Conservation (phyloP, 495 filamentous ascomycete species). For the Haplographium delicatum region DNA sequence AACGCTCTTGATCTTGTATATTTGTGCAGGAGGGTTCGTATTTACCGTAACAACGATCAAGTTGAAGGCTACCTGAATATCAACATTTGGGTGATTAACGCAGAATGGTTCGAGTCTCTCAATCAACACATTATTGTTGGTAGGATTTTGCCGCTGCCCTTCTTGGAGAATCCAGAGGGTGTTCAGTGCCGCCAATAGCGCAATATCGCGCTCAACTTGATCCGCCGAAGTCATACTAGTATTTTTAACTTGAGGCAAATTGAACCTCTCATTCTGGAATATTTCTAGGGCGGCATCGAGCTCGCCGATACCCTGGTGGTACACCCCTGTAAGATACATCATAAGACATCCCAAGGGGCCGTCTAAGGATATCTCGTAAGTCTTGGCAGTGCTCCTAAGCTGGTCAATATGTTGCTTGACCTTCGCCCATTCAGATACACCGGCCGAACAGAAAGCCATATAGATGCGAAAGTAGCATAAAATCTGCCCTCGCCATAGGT, state of each 20-base stretch:
- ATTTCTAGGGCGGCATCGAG: conserved; percentile 57
- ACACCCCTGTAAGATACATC: conserved; percentile 68
- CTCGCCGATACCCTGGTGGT: conserved; percentile 73
- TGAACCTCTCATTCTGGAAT: conserved; percentile 57
- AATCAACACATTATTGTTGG: conserved; percentile 50
- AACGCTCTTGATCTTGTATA: conserved; percentile 71
- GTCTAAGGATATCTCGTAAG: conserved; percentile 24
- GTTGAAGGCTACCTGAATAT: conserved; percentile 72
- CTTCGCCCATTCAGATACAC: conserved; percentile 38
- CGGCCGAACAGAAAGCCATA: conserved; percentile 41
- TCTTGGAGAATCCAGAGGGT: conserved; percentile 75
- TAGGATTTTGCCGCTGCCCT: conserved; percentile 44
- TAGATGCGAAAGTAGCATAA: conserved; percentile 42
- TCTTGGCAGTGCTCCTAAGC: conserved; percentile 29
- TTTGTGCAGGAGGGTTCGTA: conserved; percentile 45
- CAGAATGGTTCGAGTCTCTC: conserved; percentile 63
- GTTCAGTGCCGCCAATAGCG: conserved; percentile 76
- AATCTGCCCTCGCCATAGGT: conserved; percentile 38
- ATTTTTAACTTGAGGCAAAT: conserved; percentile 38
- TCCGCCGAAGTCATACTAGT: conserved; percentile 32
- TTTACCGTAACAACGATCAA: conserved; percentile 66
- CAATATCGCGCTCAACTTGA: conserved; percentile 62
- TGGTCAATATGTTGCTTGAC: conserved; percentile 39
- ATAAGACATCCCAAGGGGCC: conserved; percentile 35
- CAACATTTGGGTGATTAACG: conserved; percentile 59